Conservation (phyloP, 345 rosid species). For the Eucalyptus paniculata region DNA sequence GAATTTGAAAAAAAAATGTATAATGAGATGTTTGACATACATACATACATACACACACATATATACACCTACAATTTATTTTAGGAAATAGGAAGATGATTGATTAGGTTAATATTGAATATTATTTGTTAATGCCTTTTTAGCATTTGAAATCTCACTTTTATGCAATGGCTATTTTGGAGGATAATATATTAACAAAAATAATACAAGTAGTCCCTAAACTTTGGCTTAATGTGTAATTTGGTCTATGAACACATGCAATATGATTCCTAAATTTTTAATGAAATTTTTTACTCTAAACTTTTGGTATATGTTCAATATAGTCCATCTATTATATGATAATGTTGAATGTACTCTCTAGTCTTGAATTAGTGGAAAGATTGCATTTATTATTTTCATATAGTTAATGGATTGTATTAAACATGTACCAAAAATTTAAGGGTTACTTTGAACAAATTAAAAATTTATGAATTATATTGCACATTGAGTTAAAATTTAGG, state of each 20-base stretch:
- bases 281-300: accelerated
- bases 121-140: background rate
- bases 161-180: background rate
- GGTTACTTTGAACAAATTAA: accelerated
- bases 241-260: no score
- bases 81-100: background rate
- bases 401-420: accelerated
- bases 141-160: background rate
- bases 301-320: no score
- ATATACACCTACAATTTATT: no score
- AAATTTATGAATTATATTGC: accelerated
- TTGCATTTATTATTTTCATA: accelerated
- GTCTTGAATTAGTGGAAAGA: no score
- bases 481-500: accelerated
- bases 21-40: background rate
- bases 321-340: accelerated
- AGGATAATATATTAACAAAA: background rate
- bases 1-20: background rate
- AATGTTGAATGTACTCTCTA: no score
- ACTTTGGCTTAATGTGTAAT: no score
- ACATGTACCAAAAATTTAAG: accelerated
- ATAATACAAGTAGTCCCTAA: no score
- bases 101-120: background rate
- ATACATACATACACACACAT: accelerated
- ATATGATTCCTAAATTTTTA: accelerated